Conservation (phyloP, 2,329 filamentous ascomycete genomes). For the Trichoderma oligosporum region DNA sequence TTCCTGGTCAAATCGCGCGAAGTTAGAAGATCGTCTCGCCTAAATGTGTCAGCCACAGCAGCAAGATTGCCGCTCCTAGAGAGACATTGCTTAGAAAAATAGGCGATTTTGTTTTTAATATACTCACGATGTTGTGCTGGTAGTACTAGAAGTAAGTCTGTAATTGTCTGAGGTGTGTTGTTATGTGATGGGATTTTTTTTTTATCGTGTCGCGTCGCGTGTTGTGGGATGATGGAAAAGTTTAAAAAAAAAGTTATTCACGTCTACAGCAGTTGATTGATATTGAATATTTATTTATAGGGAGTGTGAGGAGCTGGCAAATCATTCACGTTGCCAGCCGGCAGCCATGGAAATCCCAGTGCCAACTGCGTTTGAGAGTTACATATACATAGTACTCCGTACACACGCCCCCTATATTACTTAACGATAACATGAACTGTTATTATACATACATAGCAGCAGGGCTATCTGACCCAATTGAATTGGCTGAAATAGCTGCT, state of each 20-base stretch:
- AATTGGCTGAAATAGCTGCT: too few species aligned
- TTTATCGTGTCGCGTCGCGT: neutral
- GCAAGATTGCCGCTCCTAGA: conserved; percentile 11
- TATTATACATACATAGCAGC: too few species aligned
- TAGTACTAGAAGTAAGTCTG: too few species aligned
- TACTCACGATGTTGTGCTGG: neutral
- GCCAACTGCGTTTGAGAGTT: too few species aligned
- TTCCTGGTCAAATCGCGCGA: neutral
- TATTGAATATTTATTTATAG: too few species aligned
- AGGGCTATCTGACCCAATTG: too few species aligned
- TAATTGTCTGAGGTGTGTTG: neutral
- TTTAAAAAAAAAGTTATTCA: neutral
- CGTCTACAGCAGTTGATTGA: neutral
- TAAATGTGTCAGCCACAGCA: neutral
- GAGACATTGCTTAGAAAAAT: neutral
- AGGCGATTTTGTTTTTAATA: too few species aligned
- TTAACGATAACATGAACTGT: too few species aligned
- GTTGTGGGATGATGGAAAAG: neutral
- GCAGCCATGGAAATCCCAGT: neutral
- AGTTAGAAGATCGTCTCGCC: conserved; percentile 7
- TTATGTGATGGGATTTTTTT: neutral
- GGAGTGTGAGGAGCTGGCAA: too few species aligned
- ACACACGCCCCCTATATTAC: too few species aligned
- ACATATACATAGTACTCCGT: too few species aligned
- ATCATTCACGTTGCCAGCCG: neutral